Base-by-base conservation (phyloP, 257 asterid species). In the Cinchona pubescens region DNA sequence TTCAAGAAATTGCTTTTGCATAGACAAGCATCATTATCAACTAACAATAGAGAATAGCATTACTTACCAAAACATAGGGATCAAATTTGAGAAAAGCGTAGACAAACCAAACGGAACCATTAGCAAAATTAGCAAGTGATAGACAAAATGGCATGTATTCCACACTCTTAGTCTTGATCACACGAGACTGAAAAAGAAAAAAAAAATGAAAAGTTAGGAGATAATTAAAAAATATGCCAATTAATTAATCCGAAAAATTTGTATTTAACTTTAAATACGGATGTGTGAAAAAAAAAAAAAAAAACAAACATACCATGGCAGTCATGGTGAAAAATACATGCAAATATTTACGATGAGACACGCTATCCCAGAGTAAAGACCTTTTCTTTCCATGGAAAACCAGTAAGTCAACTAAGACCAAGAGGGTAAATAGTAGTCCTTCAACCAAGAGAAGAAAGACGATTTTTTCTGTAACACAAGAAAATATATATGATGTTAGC, bases 101-200 rank as follows among this genome's bases (percentile, higher is more conserved):
- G 25, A 78, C 11, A 65, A 86, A 80, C 98, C 98, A 93, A 21
- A 83, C 73, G 1, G 75, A 1, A 40, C 96, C 98, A 56, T 93
- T 93, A 1, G 67, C 40, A 1, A 93, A 87, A 79, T 81, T 87
- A 59, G 96, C 89, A 0, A 91, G 81, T 45, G 97, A 88, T 1
- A 93, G 82, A 27, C 38, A 74, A 78, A 93, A 86, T 0, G 98
- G 98, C 98, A 91, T 88, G 86, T 71, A 93, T 76, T 87, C 87
- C 18, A 91, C 98, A 61, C 98, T 93, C 86, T 91, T 91, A 2
- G 96, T 87, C 72, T 14, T 67, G 75, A 93, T 90, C 19, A 93
- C 98, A 56, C 82, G 85, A 46, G 59, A 61, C 96, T 92, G 85
- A 45, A 40, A 4, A 40, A 2, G 5, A n/a, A 46, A 38, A 40